A percentile compares a stretch with the other conserved stretches of the same genome.
Conservation (phyloP, 202 grass and related monocot genomes). For the Eragrostis tef region DNA sequence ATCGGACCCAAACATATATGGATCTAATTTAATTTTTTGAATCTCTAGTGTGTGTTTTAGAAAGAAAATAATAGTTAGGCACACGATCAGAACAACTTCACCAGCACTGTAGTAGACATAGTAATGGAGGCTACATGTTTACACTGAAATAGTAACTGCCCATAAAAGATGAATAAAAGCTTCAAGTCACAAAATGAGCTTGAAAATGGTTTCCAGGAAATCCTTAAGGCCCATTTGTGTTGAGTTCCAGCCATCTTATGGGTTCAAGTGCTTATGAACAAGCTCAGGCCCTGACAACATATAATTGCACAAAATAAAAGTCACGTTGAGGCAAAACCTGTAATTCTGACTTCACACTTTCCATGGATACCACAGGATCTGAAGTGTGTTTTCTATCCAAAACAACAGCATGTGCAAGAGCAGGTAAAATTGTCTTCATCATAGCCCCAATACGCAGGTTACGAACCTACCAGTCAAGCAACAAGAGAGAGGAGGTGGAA, state of each 20-base stretch:
- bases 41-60: background rate
- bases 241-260: constrained; percentile 12
- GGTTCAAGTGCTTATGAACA: constrained; percentile 15
- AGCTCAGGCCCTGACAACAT: background rate
- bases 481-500: background rate
- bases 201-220: constrained; percentile 3
- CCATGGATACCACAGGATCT: constrained; percentile 48
- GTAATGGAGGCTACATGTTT: constrained; percentile 32
- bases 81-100: background rate
- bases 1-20: background rate
- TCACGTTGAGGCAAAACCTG: constrained; percentile 62
- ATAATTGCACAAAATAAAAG: constrained; percentile 42
- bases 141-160: constrained; percentile 1
- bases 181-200: constrained; percentile 3
- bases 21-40: constrained; percentile 6
- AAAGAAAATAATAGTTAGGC: constrained; percentile 11
- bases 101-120: background rate
- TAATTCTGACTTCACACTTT: constrained; percentile 68
- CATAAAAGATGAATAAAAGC: constrained; percentile 15
- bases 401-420: constrained; percentile 89
- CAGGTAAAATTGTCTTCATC: constrained; percentile 94
- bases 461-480: constrained; percentile 59
- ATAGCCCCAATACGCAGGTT: constrained; percentile 94
- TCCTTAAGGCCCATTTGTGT: background rate
- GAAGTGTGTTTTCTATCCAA: constrained; percentile 53